Evolutionary conservation across 1,139 yeast species (phyloP).

Genomic region (Pichia inconspicua): DNA sequence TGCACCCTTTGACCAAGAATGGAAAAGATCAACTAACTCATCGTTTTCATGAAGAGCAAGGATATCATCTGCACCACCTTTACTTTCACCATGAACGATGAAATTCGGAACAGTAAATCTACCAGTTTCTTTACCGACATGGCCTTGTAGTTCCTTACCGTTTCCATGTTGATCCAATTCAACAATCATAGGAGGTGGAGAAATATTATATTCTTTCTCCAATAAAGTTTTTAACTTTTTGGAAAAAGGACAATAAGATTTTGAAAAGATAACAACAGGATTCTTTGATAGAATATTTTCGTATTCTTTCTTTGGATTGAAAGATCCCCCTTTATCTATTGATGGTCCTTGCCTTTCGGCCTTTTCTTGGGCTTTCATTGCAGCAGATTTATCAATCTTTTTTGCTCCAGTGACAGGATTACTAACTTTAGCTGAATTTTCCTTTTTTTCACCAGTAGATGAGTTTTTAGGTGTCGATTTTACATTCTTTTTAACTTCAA

Average conservation of each 20-base stretch:
- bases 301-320: constrained; percentile 9
- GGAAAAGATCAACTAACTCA: constrained; percentile 40
- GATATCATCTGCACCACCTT: constrained; percentile 81
- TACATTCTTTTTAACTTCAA: background rate
- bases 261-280: constrained; percentile 69
- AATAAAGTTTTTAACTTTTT: constrained; percentile 61
- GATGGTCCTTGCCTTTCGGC: constrained; percentile 7
- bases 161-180: constrained; percentile 76
- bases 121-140: constrained; percentile 49
- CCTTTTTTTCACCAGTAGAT: constrained; percentile 2
- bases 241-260: constrained; percentile 70
- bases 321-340: constrained; percentile 8
- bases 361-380: constrained; percentile 12
- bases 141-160: constrained; percentile 55
- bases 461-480: background rate
- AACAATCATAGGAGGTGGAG: constrained; percentile 65
- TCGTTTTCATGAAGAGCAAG: constrained; percentile 51
- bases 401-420: background rate
- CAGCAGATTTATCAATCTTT: background rate
- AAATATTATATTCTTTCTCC: constrained; percentile 53
- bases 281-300: constrained; percentile 37
- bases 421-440: background rate
- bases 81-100: constrained; percentile 51
- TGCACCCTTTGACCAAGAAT: constrained; percentile 56
- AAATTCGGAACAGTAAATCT: constrained; percentile 70